These are phyloP conservation scores for Basidiobolus meristosporus DNA, from an alignment of 371 early-diverging fungal genomes.

Conservation along the genomic window DNA sequence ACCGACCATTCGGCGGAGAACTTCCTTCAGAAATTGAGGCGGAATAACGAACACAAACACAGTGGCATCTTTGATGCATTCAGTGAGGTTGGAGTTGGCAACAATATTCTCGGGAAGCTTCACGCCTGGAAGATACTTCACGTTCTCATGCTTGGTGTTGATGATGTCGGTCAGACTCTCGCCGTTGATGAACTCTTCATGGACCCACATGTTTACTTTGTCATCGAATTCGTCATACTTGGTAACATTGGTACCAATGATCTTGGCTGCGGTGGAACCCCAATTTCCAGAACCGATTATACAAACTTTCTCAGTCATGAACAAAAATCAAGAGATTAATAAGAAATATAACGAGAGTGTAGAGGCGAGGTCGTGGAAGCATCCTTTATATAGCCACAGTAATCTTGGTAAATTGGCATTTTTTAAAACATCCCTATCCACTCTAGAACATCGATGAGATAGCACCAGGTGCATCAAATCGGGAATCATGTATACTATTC, in stretches of 20 bases:
- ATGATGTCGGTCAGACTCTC: slow-evolving; percentile 88
- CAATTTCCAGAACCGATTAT: slow-evolving; percentile 29
- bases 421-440: too few relatives aligned
- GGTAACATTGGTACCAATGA: slow-evolving; percentile 74
- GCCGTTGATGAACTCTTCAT: slow-evolving; percentile 71
- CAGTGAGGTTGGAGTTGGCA: slow-evolving; percentile 66
- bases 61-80: slow-evolving; percentile 63
- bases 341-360: too few relatives aligned
- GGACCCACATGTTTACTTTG: slow-evolving; percentile 91
- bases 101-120: slow-evolving; percentile 72
- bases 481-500: too few relatives aligned
- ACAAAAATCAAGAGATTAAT: too few relatives aligned
- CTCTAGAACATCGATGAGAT: too few relatives aligned
- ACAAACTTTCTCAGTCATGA: too few relatives aligned
- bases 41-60: slow-evolving; percentile 92
- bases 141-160: slow-evolving; percentile 86
- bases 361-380: too few relatives aligned
- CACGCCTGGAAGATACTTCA: slow-evolving; percentile 87
- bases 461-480: too few relatives aligned
- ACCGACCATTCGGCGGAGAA: slow-evolving; percentile 10
- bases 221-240: slow-evolving; percentile 41
- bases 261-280: slow-evolving; percentile 93
- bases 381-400: too few relatives aligned
- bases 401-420: too few relatives aligned
- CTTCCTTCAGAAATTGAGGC: slow-evolving; percentile 42